Conservation (phyloP, 2,329 filamentous ascomycete species). For the Pseudocercospora crystallina region DNA sequence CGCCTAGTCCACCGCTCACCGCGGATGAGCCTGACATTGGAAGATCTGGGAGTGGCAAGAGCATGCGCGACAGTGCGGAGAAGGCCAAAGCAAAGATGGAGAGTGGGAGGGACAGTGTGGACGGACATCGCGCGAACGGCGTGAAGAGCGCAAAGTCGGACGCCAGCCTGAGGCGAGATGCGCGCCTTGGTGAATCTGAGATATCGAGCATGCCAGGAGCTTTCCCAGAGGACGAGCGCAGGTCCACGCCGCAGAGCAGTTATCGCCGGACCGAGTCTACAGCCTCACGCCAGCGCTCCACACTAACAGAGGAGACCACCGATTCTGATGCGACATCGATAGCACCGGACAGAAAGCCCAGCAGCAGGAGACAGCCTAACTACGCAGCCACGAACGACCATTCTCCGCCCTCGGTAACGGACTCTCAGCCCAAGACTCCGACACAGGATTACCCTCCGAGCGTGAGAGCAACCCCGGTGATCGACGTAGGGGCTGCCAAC, state of each 20-base stretch:
- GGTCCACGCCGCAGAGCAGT: conserved; percentile 40
- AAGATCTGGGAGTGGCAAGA: conserved; percentile 46
- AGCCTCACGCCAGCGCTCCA: conserved; percentile 35
- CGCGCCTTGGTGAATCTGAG: conserved; percentile 40
- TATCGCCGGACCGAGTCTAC: conserved; percentile 34
- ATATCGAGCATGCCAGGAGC: conserved; percentile 41
- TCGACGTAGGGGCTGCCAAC: conserved; percentile 47
- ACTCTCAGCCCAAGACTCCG: conserved; percentile 49
- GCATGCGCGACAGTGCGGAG: conserved; percentile 42
- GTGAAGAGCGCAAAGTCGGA: conserved; percentile 42
- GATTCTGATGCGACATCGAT: conserved; percentile 50
- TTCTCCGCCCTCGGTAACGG: conserved; percentile 42
- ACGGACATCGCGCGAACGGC: conserved; percentile 39
- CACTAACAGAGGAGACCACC: conserved; percentile 41
- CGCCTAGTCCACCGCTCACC: conserved; percentile 51
- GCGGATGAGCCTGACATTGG: conserved; percentile 44
- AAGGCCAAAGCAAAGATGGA: conserved; percentile 39
- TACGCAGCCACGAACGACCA: conserved; percentile 35
- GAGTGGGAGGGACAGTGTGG: conserved; percentile 42
- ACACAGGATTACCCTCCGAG: conserved; percentile 39
- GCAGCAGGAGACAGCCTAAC: conserved; percentile 27
- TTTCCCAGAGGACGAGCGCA: conserved; percentile 37
- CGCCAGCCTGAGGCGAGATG: conserved; percentile 44
- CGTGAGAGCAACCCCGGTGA: conserved; percentile 39
- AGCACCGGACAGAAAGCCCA: conserved; percentile 40